Conservation (phyloP, 116 monocot species). For the Papilionanthe hybrid region DNA sequence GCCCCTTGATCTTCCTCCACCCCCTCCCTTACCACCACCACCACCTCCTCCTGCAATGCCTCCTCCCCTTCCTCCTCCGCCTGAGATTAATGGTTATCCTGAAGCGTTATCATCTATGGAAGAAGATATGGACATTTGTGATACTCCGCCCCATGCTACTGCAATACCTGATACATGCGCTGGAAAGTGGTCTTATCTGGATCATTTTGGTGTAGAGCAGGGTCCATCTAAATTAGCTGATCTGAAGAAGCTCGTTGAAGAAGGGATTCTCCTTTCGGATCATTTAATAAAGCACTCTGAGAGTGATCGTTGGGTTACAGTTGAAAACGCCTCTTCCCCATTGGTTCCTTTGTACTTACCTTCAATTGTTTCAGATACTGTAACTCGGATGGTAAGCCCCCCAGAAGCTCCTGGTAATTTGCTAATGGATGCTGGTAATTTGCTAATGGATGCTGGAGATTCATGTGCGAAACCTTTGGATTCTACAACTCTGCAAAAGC, state of each 20-base stretch:
- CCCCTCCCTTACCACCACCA: constrained; percentile 58
- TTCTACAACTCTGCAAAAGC: constrained; percentile 18
- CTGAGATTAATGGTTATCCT: constrained; percentile 28
- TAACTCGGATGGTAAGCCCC: constrained; percentile 64
- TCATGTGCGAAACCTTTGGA: constrained; percentile 19
- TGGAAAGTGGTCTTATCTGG: constrained; percentile 92
- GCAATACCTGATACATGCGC: constrained; percentile 22
- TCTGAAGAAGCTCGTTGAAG: constrained; percentile 74
- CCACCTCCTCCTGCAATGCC: constrained; percentile 47
- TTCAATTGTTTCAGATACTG: constrained; percentile 66
- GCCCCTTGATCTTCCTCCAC: constrained; percentile 35
- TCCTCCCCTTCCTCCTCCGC: constrained; percentile 41
- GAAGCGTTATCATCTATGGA: constrained; percentile 77
- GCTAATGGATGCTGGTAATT: constrained; percentile 52
- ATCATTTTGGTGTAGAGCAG: constrained; percentile 74
- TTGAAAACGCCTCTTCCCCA: constrained; percentile 96
- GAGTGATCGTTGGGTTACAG: constrained; percentile 84
- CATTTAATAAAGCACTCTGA: constrained; percentile 96
- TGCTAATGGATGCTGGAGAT: constrained; percentile 51
- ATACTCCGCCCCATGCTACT: constrained; percentile 81
- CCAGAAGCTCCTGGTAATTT: constrained; percentile 77
- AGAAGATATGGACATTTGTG: constrained; percentile 99
- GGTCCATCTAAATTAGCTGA: constrained; percentile 82
- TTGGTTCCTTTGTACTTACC: constrained; percentile 41
- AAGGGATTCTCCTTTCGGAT: constrained; percentile 79